Evolutionary conservation across 176 grass and related monocot genomes (phyloP).

Genomic region (Secale cereale): DNA sequence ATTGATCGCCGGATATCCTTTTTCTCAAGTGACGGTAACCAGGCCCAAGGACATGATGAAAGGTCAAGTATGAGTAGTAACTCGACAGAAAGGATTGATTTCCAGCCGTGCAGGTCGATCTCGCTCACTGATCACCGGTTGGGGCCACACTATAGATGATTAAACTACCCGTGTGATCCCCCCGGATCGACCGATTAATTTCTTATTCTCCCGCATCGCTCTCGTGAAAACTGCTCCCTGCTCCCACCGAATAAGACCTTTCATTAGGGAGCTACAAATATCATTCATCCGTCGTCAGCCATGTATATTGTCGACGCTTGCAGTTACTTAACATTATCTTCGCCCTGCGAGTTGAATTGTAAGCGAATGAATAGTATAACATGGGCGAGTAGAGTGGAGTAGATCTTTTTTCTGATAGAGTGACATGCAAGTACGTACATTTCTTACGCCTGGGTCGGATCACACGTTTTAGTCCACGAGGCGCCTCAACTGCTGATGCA

Average conservation of each 20-base stretch:
- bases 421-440: neutral
- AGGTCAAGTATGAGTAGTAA: neutral
- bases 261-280: neutral
- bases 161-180: neutral
- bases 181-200: neutral
- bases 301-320: neutral
- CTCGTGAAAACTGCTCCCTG: neutral
- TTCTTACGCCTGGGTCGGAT: neutral
- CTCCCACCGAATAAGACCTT: neutral
- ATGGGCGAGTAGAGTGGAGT: neutral
- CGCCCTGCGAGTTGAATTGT: neutral
- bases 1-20: neutral
- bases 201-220: neutral
- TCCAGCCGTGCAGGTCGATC: constrained; percentile 6
- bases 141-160: too few species aligned
- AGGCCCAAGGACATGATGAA: neutral
- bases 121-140: neutral
- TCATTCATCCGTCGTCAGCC: neutral
- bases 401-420: constrained; percentile 1
- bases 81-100: neutral
- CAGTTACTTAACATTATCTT: neutral
- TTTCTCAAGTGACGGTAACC: neutral
- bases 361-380: neutral
- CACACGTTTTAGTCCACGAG: neutral
- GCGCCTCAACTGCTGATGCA: neutral